Evolutionary conservation across 2,329 filamentous ascomycete genomes (phyloP).

Genomic region (Arachnomyces sp.): DNA sequence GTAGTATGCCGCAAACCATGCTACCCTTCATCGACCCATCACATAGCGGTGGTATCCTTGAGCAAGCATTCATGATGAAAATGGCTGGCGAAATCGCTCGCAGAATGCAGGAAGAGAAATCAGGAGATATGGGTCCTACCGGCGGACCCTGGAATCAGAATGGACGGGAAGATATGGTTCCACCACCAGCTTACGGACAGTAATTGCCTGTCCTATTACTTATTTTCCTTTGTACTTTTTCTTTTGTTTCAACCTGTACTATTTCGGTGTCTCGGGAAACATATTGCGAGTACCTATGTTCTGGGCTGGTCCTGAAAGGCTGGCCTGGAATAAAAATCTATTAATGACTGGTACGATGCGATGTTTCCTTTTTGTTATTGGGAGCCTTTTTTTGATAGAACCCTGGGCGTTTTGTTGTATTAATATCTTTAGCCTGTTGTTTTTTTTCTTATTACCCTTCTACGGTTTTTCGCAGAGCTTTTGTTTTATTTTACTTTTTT

Average conservation of each 20-base stretch:
- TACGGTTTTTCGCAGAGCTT: not conserved
- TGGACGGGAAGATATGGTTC: slow-evolving; percentile 27
- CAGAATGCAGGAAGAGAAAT: slow-evolving; percentile 81
- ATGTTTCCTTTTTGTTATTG: too few relatives aligned
- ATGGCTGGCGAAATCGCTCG: slow-evolving; percentile 85
- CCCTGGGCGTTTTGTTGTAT: not conserved
- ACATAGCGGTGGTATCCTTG: slow-evolving; percentile 31
- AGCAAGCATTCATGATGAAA: slow-evolving; percentile 47
- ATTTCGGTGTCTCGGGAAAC: not conserved
- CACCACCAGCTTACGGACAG: slow-evolving; percentile 40
- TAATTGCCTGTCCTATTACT: slow-evolving; percentile 15
- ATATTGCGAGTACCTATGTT: slow-evolving; percentile 4
- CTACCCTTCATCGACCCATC: slow-evolving; percentile 30
- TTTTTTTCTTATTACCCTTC: too few relatives aligned
- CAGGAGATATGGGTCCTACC: slow-evolving; percentile 25
- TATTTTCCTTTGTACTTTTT: not conserved
- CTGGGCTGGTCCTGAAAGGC: not conserved
- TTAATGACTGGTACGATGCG: too few relatives aligned
- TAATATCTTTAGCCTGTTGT: too few relatives aligned
- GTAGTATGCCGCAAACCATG: slow-evolving; percentile 25
- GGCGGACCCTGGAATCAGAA: slow-evolving; percentile 30
- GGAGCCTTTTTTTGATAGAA: too few relatives aligned
- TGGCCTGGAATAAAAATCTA: slow-evolving; percentile 13
- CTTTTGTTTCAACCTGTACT: slow-evolving; percentile 1
- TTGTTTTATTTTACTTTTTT: not conserved